Percentiles rank a stretch among this genome's conserved stretches.
Conservation (phyloP, 2,329 filamentous ascomycete genomes). For the Curvularia spicifera region DNA sequence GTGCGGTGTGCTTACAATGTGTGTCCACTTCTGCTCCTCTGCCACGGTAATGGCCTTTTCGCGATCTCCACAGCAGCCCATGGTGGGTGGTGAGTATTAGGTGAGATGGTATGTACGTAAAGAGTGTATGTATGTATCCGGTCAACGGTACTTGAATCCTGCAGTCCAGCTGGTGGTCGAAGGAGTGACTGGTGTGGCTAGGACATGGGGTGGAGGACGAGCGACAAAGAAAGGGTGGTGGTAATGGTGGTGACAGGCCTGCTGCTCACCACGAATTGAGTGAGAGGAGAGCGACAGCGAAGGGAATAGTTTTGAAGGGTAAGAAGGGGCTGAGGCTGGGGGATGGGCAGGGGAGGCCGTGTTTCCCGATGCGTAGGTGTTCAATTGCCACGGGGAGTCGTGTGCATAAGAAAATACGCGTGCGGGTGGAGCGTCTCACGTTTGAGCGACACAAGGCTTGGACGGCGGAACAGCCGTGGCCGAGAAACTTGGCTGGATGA, state of each 20-base stretch:
- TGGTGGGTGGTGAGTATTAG: constrained; percentile 40
- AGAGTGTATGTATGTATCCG: constrained; percentile 26
- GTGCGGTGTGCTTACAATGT: constrained; percentile 69
- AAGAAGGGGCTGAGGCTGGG: constrained; percentile 23
- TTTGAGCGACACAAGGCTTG: constrained; percentile 41
- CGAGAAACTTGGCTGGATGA: constrained; percentile 17
- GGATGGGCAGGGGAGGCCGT: constrained; percentile 15
- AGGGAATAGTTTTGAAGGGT: constrained; percentile 26
- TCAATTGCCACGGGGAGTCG: constrained; percentile 26
- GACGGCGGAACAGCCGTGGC: constrained; percentile 26
- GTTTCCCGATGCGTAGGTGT: constrained; percentile 19
- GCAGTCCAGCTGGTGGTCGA: constrained; percentile 48
- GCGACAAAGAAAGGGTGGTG: constrained; percentile 21
- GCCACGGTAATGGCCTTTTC: constrained; percentile 49
- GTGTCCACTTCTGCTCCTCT: constrained; percentile 76
- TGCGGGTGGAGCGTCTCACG: constrained; percentile 37
- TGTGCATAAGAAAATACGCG: constrained; percentile 39
- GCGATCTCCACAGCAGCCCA: constrained; percentile 49
- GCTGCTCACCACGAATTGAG: constrained; percentile 47
- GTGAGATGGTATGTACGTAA: constrained; percentile 14
- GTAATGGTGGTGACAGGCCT: constrained; percentile 46
- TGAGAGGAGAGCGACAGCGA: constrained; percentile 39
- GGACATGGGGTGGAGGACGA: constrained; percentile 29
- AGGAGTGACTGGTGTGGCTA: constrained; percentile 40
- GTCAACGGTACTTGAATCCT: constrained; percentile 42